Base-by-base conservation (phyloP, 1,139 yeast species). In the Komagataea norvegica region DNA sequence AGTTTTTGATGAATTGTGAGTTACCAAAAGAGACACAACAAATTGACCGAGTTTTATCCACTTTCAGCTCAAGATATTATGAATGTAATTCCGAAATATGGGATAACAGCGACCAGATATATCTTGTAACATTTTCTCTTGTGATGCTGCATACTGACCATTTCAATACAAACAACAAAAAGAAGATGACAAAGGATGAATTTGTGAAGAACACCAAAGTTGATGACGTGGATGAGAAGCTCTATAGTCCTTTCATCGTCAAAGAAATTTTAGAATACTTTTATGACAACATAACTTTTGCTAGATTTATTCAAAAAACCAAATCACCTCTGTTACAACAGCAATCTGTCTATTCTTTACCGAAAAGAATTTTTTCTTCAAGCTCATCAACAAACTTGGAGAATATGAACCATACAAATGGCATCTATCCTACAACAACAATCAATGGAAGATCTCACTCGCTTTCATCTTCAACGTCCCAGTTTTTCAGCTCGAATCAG, bases 21-120 rank as follows among this genome's bases (percentile, higher is more conserved):
- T 58, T 81, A 19, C 88, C 89, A 0, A 69, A 66, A 44, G 89
- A 81, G 53, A 65, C 85, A 0, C 88, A 80, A 53, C 87, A 81
- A 51, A 80, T 80, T 38, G 88, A 81, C 50, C 64, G 86, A 33
- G 68, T 78, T 4, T 57, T 81, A 32, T 72, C 70, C 37, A 68
- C 70, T 20, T 79, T 80, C 57, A 70, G 81, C 7, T 54, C 54
- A 22, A 64, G 70, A 15, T 80, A 65, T 45, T 61, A 68, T 51
- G 31, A 39, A 1, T 47, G 47, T 26, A 53, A 53, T 28, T 5
- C 17, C 4, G 25, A 33, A 4, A 43, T 47, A 3, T 62, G 68
- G 67, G 47, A 48, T 9, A 58, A 61, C 37, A 59, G 64, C 14
- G 63, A 65, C 6, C 86, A 79, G 41, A 68, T 79, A 3, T 77